These are phyloP conservation scores for Dictyostelium purpureum DNA, from an alignment of 78 protist species.

Conservation along the genomic window DNA sequence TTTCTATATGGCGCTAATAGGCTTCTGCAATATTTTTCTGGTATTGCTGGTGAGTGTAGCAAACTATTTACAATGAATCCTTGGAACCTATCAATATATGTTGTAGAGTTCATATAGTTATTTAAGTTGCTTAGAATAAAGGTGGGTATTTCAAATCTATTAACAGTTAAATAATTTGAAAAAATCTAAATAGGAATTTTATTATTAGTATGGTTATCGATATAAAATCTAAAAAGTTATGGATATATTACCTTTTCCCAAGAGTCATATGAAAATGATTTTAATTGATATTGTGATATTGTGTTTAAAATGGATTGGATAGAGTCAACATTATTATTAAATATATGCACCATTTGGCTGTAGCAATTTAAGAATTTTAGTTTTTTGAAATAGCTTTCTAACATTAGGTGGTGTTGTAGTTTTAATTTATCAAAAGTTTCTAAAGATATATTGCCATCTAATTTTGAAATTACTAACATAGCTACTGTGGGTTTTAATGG, in stretches of 20 bases:
- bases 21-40: neutral
- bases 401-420: slow-evolving; percentile 1
- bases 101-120: neutral
- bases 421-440: slow-evolving; percentile 13
- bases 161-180: neutral
- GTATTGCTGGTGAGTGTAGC: neutral
- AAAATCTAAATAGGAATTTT: too few relatives aligned
- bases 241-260: neutral
- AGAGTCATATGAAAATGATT: neutral
- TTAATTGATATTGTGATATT: neutral
- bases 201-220: too few relatives aligned
- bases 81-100: neutral
- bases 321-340: neutral
- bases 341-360: neutral
- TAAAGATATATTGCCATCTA: neutral
- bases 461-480: neutral
- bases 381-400: slow-evolving; percentile 9
- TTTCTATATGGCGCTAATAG: neutral
- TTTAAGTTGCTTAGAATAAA: neutral
- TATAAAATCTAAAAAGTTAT: too few relatives aligned
- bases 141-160: neutral
- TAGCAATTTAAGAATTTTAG: neutral
- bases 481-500: slow-evolving; percentile 7
- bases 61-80: neutral
- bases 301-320: neutral